Percentiles rank a stretch among this genome's conserved stretches.
These are phyloP conservation scores for Saccharomycopsis vini DNA, from an alignment of 805 yeast species.

Conservation along the genomic window DNA sequence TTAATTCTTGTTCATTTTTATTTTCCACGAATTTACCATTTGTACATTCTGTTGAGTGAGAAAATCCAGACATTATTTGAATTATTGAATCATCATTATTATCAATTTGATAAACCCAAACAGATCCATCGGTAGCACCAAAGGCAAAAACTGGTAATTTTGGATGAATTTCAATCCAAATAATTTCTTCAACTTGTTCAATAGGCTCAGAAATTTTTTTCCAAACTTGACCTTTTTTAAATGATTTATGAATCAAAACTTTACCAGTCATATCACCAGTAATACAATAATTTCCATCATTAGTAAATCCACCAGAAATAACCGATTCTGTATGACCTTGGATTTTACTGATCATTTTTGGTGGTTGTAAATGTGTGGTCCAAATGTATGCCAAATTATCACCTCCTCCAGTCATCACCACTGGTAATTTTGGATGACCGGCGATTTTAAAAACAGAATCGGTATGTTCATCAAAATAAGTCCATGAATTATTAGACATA, in stretches of 20 bases:
- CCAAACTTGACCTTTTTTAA: slow-evolving; percentile 78
- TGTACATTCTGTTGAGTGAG: slow-evolving; percentile 75
- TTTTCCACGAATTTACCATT: slow-evolving; percentile 65
- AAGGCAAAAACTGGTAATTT: slow-evolving; percentile 74
- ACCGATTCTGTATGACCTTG: slow-evolving; percentile 85
- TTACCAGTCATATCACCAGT: slow-evolving; percentile 96
- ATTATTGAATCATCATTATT: slow-evolving; percentile 39
- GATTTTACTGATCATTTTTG: slow-evolving; percentile 67
- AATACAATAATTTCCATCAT: slow-evolving; percentile 69
- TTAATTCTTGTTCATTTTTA: slow-evolving; percentile 46
- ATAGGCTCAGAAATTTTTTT: slow-evolving; percentile 51
- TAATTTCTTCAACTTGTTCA: slow-evolving; percentile 85
- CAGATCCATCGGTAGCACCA: slow-evolving; percentile 88
- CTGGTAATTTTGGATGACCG: slow-evolving; percentile 74
- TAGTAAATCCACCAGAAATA: slow-evolving; percentile 71
- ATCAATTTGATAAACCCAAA: slow-evolving; percentile 76
- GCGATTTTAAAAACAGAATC: slow-evolving; percentile 57
- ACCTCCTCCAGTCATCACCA: slow-evolving; percentile 90
- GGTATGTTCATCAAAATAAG: slow-evolving; percentile 81
- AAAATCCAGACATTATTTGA: slow-evolving; percentile 69
- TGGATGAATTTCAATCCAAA: slow-evolving; percentile 80
- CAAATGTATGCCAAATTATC: slow-evolving; percentile 84
- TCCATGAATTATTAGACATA: slow-evolving; percentile 35
- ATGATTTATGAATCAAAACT: slow-evolving; percentile 60
- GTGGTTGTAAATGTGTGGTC: slow-evolving; percentile 86